phyloP scores from a whole-genome alignment of 441 rosid species.

The Pelargonium australe region DNA sequence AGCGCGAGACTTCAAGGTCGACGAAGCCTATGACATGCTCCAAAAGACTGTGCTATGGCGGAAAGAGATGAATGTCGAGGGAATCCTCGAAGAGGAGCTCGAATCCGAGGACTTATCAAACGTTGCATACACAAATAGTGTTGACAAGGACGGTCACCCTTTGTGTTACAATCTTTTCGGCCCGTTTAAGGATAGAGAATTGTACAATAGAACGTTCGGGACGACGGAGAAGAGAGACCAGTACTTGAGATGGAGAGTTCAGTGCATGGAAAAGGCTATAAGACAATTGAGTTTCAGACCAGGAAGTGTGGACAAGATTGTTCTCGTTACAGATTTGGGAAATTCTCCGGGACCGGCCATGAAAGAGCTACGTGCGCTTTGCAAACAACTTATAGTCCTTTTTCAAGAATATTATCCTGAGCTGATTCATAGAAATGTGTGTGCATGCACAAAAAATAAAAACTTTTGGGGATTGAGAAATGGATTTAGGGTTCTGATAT shows the following conservation, averaged over 20 bases:
- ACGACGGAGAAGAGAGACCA: not conserved
- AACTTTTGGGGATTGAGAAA: too few relatives aligned
- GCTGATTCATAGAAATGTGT: not conserved
- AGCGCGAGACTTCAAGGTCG: not conserved
- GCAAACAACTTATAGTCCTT: not conserved
- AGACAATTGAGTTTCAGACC: not conserved
- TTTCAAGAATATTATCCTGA: not conserved
- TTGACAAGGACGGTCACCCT: not conserved
- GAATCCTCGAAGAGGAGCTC: not conserved
- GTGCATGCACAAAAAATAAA: not conserved
- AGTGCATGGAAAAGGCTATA: not conserved
- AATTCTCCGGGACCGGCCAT: not conserved
- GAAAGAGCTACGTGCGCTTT: not conserved
- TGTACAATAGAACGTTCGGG: not conserved
- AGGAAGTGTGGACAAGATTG: not conserved
- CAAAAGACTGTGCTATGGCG: not conserved
- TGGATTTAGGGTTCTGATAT: not conserved
- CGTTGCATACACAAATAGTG: not conserved
- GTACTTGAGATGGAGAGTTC: conserved; percentile 5
- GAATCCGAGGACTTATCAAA: not conserved
- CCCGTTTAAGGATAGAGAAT: not conserved
- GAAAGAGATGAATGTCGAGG: not conserved
- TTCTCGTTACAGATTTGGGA: not conserved
- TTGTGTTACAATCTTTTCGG: conserved; percentile 1
- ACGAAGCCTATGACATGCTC: not conserved